Evolutionary conservation across 2,329 filamentous ascomycete species (phyloP).

Genomic region (Beauveria asiatica): DNA sequence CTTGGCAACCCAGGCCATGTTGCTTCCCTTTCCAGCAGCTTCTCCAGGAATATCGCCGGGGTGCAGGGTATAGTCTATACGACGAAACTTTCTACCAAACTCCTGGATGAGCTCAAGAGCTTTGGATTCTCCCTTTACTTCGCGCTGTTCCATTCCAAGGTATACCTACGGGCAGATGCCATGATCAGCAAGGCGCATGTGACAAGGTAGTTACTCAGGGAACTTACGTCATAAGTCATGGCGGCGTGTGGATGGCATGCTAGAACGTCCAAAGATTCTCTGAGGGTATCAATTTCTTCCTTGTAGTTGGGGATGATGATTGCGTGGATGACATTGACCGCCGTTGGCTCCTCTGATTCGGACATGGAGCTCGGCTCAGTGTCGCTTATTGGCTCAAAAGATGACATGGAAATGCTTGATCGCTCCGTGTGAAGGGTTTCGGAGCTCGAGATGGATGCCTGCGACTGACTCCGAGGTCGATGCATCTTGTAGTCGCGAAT

Average conservation of each 20-base stretch:
- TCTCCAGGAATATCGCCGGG: slow-evolving; percentile 58
- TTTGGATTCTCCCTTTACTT: slow-evolving; percentile 52
- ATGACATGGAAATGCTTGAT: slow-evolving; percentile 37
- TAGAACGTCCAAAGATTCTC: slow-evolving; percentile 60
- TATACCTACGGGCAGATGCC: slow-evolving; percentile 43
- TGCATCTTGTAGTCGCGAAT: slow-evolving; percentile 38
- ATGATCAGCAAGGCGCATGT: neutral
- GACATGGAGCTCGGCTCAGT: slow-evolving; percentile 37
- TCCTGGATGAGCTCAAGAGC: slow-evolving; percentile 52
- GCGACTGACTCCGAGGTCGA: slow-evolving; percentile 46
- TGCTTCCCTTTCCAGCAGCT: slow-evolving; percentile 66
- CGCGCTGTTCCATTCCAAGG: slow-evolving; percentile 64
- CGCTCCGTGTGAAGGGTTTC: slow-evolving; percentile 40
- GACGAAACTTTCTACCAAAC: slow-evolving; percentile 56
- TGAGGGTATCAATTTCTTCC: slow-evolving; percentile 59
- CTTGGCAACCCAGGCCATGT: slow-evolving; percentile 61
- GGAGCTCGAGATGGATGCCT: slow-evolving; percentile 46
- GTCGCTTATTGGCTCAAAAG: slow-evolving; percentile 43
- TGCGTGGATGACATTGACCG: slow-evolving; percentile 47
- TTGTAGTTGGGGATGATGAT: slow-evolving; percentile 69
- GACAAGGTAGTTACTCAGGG: neutral
- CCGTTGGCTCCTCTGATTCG: slow-evolving; percentile 34
- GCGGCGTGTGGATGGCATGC: slow-evolving; percentile 57
- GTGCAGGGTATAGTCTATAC: slow-evolving; percentile 60
- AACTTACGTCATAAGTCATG: slow-evolving; percentile 59